A percentile compares a stretch with the other conserved stretches of the same genome.
Conservation (phyloP, 192 early-diverging fungal genomes). For the Entomortierella beljakovae region DNA sequence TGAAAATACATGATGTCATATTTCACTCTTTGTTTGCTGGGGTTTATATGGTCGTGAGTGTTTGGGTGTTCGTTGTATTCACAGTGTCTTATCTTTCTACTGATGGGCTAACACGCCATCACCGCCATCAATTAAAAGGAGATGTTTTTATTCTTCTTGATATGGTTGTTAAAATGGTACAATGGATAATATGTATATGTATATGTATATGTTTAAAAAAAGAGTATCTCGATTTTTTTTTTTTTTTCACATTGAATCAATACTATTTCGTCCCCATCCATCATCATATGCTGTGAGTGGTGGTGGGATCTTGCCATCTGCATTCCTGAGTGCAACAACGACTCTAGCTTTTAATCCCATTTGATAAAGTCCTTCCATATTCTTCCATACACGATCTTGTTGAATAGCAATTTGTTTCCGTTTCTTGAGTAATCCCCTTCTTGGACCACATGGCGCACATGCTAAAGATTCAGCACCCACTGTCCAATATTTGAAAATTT, state of each 20-base stretch:
- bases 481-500: slow-evolving; percentile 85
- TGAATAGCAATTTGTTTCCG: slow-evolving; percentile 11
- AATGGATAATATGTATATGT: too few relatives aligned
- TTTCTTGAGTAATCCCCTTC: slow-evolving; percentile 29
- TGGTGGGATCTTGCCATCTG: slow-evolving; percentile 15
- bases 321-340: slow-evolving; percentile 14
- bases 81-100: too few relatives aligned
- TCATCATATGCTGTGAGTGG: slow-evolving; percentile 18
- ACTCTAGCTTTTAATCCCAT: slow-evolving; percentile 24
- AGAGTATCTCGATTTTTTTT: too few relatives aligned
- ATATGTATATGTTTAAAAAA: too few relatives aligned
- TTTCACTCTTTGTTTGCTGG: too few relatives aligned
- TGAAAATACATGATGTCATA: too few relatives aligned
- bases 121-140: too few relatives aligned
- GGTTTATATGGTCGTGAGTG: too few relatives aligned
- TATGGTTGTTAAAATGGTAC: too few relatives aligned
- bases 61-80: too few relatives aligned
- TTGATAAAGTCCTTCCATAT: neutral
- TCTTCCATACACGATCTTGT: slow-evolving; percentile 34
- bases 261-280: slow-evolving; percentile 28
- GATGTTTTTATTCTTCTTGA: too few relatives aligned
- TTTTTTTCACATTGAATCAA: slow-evolving; percentile 10
- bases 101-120: too few relatives aligned
- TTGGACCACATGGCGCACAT: slow-evolving; percentile 20
- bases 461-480: slow-evolving; percentile 61